Base-by-base conservation (phyloP, 2,329 filamentous ascomycete genomes). In the Calonectria hongkongensis region DNA sequence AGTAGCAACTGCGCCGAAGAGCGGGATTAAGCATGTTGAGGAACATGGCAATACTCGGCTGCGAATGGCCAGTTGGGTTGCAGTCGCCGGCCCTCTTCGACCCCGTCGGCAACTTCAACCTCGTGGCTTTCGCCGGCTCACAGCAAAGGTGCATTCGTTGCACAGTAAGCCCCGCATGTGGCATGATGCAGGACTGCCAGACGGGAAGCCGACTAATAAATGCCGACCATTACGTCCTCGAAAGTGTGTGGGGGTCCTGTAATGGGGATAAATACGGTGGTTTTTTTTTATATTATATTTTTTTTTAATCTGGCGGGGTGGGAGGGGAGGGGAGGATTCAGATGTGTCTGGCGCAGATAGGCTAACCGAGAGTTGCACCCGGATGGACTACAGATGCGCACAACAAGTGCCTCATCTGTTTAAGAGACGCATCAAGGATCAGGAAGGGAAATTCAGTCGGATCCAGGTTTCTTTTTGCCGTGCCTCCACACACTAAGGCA, bases 161-260 rank as follows among this genome's bases (percentile, higher is more conserved):
- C 41, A 60, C 51, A 47, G 51, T 51, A 39, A 71, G 68, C 68
- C 50, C 39, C n/a, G 68, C 51, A 51, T 65, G 50, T 30, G 66
- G 13, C 66, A 69, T 47, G 39, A 56, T 64, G 58, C 67, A 56
- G 30, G 47, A 41, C 18, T 47, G 41, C 33, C 18, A 36, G 28
- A 15, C 41, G 41, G 41, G 41, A 33, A 16, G 5, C 51, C 21
- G 66, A 41, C 45, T 39, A 25, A 43, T 39, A 25, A 43, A 43
- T 41, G 54, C 39, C 45, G 28, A 27, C 27, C 13, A 28, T 36
- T 10, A 27, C 48, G 25, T 54, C 30, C 30, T 60, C 51, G 33
- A 50, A 51, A 45, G 27, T 33, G 54, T 33, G 54, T 60, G 51
- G 62, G 51, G 68, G 50, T 50, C 50, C 41, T 47, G 50, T 50